phyloP scores from a whole-genome alignment of 2,329 filamentous ascomycete species.

The Venturia asperata region DNA sequence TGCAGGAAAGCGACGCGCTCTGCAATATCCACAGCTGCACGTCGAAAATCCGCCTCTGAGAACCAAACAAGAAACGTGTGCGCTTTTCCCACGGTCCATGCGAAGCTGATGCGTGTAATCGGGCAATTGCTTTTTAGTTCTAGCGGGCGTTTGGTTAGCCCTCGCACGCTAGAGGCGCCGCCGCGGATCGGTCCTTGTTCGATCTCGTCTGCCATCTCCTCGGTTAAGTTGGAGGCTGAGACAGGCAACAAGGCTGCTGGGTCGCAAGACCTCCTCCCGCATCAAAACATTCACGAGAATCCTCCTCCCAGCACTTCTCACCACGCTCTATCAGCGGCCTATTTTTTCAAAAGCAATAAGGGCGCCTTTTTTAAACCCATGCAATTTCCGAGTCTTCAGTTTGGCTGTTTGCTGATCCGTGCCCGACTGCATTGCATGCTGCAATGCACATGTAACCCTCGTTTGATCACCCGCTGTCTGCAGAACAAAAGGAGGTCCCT shows the following conservation, averaged over 20 bases:
- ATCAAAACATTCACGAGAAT: background rate
- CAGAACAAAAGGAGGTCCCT: slow-evolving; percentile 4
- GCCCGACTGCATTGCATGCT: slow-evolving; percentile 4
- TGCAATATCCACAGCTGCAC: background rate
- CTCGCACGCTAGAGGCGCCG: slow-evolving; percentile 2
- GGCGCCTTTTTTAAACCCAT: background rate
- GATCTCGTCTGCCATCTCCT: background rate
- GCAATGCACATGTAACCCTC: slow-evolving; percentile 10
- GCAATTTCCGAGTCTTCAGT: background rate
- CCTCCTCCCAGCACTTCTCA: background rate
- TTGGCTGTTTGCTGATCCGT: background rate
- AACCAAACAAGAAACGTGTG: background rate
- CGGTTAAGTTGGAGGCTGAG: slow-evolving; percentile 7
- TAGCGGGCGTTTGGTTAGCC: slow-evolving; percentile 7
- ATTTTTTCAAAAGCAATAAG: background rate
- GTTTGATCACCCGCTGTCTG: slow-evolving; percentile 11
- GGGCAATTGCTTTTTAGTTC: background rate
- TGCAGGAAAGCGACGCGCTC: background rate
- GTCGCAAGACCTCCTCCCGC: background rate
- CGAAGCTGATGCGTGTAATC: background rate
- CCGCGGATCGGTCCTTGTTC: slow-evolving; percentile 10
- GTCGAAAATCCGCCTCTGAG: background rate
- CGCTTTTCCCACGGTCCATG: background rate
- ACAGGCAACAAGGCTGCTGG: background rate
- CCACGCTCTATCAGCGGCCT: background rate